These are phyloP conservation scores for Trebouxia sp. DNA, from an alignment of 139 green algal species.

Conservation along the genomic window DNA sequence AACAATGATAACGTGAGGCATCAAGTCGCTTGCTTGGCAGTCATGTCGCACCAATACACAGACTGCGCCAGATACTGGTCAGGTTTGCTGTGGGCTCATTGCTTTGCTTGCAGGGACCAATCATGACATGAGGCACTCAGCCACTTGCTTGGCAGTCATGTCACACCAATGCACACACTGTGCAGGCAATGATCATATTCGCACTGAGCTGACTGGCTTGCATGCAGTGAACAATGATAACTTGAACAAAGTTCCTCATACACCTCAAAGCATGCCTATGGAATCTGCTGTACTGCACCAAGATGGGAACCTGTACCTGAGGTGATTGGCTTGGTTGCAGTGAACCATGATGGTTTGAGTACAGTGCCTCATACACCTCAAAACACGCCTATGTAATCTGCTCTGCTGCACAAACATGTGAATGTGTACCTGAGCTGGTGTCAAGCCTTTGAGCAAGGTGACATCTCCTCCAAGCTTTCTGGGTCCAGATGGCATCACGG, in stretches of 20 bases:
- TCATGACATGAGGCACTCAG: background rate
- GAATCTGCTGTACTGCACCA: no score
- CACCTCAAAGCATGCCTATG: background rate
- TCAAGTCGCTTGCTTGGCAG: background rate
- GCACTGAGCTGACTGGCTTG: background rate
- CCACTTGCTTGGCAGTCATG: background rate
- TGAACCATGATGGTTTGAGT: background rate
- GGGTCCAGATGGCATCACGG: constrained; percentile 44
- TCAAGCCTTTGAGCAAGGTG: constrained; percentile 29
- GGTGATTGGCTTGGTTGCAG: constrained; percentile 23
- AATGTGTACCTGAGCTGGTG: constrained; percentile 38
- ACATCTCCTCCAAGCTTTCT: constrained; percentile 47
- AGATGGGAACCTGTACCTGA: background rate
- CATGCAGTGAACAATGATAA: background rate
- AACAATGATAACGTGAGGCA: background rate
- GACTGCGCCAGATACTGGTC: no score
- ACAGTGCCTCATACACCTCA: background rate
- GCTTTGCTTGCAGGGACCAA: background rate
- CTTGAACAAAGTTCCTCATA: background rate
- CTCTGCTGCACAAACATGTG: background rate
- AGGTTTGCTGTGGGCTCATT: background rate
- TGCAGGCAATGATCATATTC: no score
- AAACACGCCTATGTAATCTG: no score
- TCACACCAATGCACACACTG: background rate
- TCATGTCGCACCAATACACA: background rate